phyloP scores from a whole-genome alignment of 805 yeast species.

The Lachancea sp. region DNA sequence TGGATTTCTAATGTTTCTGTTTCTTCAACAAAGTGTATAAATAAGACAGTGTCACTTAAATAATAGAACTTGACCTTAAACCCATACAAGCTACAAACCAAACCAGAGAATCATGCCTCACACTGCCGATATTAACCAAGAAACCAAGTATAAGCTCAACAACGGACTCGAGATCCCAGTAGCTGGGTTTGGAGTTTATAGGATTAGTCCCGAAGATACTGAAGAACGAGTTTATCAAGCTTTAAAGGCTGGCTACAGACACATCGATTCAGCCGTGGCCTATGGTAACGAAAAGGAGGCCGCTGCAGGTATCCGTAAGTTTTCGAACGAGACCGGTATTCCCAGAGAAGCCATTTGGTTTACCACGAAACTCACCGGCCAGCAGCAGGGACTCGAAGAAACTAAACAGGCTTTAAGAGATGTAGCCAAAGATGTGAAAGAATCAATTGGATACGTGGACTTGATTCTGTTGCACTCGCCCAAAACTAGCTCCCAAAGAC shows the following conservation, averaged over 20 bases:
- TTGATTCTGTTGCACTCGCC: constrained; percentile 66
- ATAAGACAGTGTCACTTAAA: too few species aligned
- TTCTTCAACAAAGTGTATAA: too few species aligned
- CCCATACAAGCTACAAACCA: too few species aligned
- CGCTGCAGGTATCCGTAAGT: constrained; percentile 52
- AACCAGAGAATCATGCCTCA: too few species aligned
- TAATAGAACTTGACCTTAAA: too few species aligned
- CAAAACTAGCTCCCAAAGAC: constrained; percentile 36
- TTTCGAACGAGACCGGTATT: constrained; percentile 40
- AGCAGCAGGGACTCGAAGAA: constrained; percentile 49
- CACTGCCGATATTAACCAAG: constrained; percentile 36
- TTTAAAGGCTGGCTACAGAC: constrained; percentile 61
- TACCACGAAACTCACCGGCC: constrained; percentile 71
- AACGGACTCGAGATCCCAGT: constrained; percentile 52
- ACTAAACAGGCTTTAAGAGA: constrained; percentile 54
- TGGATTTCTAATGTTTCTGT: too few species aligned
- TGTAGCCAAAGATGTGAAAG: constrained; percentile 47
- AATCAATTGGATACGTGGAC: constrained; percentile 55
- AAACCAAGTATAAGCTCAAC: constrained; percentile 43
- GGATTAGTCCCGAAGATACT: constrained; percentile 36
- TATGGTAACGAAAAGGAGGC: constrained; percentile 60
- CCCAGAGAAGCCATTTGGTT: constrained; percentile 49
- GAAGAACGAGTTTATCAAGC: constrained; percentile 47
- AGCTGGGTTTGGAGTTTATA: constrained; percentile 51
- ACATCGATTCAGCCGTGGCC: constrained; percentile 61